A percentile compares a stretch with the other conserved stretches of the same genome.
These are phyloP conservation scores for Psilocybe azurescens DNA, from an alignment of 768 basidiomycete genomes.

Conservation along the genomic window DNA sequence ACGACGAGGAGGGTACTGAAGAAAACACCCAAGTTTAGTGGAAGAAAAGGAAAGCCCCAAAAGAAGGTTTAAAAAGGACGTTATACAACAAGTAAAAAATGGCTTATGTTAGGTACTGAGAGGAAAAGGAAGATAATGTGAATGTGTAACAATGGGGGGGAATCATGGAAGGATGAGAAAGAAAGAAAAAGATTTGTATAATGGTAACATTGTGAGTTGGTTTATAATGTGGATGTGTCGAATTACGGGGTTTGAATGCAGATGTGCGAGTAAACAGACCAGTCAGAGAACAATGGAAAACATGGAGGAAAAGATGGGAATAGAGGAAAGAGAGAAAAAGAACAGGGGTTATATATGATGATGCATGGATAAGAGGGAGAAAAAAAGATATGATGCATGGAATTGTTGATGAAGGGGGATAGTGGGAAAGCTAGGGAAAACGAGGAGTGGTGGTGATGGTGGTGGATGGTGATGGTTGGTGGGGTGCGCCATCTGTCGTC, in stretches of 20 bases:
- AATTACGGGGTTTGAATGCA: slow-evolving; percentile 3
- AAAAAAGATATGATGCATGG: slow-evolving; percentile 18
- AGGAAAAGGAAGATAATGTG: too few species aligned
- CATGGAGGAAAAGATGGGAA: neutral
- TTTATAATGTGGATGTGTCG: neutral
- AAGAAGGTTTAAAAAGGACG: too few species aligned
- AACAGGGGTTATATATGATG: slow-evolving; percentile 6
- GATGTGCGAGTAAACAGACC: neutral
- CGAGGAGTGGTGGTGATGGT: slow-evolving; percentile 7
- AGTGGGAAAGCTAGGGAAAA: neutral
- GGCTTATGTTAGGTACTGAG: too few species aligned
- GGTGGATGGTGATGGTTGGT: neutral
- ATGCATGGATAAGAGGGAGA: neutral
- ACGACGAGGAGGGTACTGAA: too few species aligned
- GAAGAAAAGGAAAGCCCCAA: too few species aligned
- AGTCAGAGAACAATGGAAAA: neutral
- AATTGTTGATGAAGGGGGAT: slow-evolving; percentile 1
- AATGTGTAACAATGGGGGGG: neutral
- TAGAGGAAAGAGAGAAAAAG: slow-evolving; percentile 10
- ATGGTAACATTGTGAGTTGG: neutral
- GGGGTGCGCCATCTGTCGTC: neutral
- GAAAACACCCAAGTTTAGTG: too few species aligned
- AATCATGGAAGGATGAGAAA: neutral
- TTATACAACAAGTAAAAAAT: too few species aligned
- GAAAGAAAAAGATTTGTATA: neutral